These are phyloP conservation scores for Cyathus striatus DNA, from an alignment of 768 basidiomycete species.

Conservation along the genomic window DNA sequence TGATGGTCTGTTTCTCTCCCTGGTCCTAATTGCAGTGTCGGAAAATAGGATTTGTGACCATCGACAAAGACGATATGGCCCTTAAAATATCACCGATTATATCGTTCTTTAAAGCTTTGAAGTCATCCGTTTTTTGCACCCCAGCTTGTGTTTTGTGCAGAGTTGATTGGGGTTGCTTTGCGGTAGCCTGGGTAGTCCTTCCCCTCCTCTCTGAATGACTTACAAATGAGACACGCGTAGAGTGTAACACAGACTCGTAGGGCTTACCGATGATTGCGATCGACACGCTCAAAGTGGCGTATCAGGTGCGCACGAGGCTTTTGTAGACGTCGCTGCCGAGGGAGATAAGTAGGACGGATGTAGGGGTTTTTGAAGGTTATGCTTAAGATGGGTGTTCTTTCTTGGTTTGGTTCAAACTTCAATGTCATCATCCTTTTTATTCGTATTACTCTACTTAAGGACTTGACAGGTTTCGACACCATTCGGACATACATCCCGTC, in stretches of 20 bases:
- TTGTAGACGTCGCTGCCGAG: too few species aligned
- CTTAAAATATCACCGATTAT: slow-evolving; percentile 32
- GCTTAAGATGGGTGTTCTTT: slow-evolving; percentile 69
- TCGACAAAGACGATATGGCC: too few species aligned
- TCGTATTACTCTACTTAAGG: too few species aligned
- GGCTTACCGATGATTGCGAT: slow-evolving; percentile 81
- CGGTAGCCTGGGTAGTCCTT: slow-evolving; percentile 50
- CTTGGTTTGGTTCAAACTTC: too few species aligned
- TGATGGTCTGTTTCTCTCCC: slow-evolving; percentile 39
- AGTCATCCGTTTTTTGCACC: slow-evolving; percentile 73
- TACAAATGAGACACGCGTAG: slow-evolving; percentile 13
- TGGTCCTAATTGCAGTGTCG: not conserved
- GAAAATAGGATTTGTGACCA: too few species aligned
- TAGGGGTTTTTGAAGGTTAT: slow-evolving; percentile 75
- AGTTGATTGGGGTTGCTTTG: slow-evolving; percentile 48
- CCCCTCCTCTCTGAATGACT: not conserved
- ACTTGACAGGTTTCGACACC: too few species aligned
- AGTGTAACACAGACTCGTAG: slow-evolving; percentile 62
- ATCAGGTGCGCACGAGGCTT: too few species aligned
- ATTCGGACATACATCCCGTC: too few species aligned
- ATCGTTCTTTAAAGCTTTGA: slow-evolving; percentile 33
- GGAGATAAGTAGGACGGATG: slow-evolving; percentile 60
- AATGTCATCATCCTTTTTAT: too few species aligned
- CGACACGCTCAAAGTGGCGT: too few species aligned
- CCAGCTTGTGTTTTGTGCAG: slow-evolving; percentile 52